Percentiles rank a stretch among this genome's conserved stretches.
phyloP scores from a whole-genome alignment of 129 eudicot genomes.

The Silybum marianum region DNA sequence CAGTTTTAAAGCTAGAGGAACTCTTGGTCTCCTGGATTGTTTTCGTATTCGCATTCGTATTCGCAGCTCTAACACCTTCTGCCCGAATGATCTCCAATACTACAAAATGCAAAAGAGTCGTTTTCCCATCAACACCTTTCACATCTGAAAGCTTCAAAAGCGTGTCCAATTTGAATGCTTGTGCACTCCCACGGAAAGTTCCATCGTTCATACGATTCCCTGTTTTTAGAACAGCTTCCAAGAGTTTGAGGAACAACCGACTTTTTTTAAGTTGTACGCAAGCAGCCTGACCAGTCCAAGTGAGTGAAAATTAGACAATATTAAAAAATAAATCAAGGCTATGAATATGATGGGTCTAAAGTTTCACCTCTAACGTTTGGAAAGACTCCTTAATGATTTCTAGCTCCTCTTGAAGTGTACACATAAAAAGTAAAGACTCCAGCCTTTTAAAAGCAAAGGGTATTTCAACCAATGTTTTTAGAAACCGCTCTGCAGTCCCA shows the following conservation, averaged over 20 bases:
- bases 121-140: constrained; percentile 89
- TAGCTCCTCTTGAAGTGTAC: constrained; percentile 82
- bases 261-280: constrained; percentile 70
- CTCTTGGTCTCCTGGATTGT: constrained; percentile 47
- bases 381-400: constrained; percentile 65
- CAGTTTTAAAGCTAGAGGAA: constrained; percentile 53
- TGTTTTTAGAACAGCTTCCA: constrained; percentile 95
- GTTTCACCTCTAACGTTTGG: constrained; percentile 69
- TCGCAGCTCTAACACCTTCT: constrained; percentile 79
- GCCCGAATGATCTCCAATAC: constrained; percentile 93
- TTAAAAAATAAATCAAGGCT: not conserved
- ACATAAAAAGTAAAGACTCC: constrained; percentile 77
- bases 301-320: not conserved
- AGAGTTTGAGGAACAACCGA: constrained; percentile 83
- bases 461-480: constrained; percentile 79
- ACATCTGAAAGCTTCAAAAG: constrained; percentile 88
- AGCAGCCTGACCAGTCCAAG: constrained; percentile 65
- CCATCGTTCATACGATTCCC: constrained; percentile 98
- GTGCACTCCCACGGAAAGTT: constrained; percentile 96
- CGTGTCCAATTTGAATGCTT: constrained; percentile 96
- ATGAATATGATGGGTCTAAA: not conserved
- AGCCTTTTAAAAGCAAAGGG: constrained; percentile 89
- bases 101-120: constrained; percentile 92
- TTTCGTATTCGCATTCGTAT: constrained; percentile 34
- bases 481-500: constrained; percentile 93